A percentile compares a stretch with the other conserved stretches of the same genome.
Evolutionary conservation across 176 grass and related monocot species (phyloP).

Genomic region (Carex pumila): DNA sequence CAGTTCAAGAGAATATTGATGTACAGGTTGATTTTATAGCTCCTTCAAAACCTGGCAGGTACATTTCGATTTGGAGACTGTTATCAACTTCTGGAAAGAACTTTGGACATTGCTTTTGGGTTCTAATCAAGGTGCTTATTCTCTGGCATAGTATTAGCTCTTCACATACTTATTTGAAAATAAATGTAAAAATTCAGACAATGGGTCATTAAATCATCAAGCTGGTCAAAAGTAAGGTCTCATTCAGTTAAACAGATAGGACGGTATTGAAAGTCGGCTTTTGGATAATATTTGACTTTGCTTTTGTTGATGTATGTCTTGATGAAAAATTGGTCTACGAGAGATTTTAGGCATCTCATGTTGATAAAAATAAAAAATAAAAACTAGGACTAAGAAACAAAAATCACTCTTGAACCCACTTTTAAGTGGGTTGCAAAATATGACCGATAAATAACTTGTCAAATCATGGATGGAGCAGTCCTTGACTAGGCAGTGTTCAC

Average conservation of each 20-base stretch:
- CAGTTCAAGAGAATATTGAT: conserved; percentile 33
- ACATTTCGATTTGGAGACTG: conserved; percentile 73
- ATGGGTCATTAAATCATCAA: not conserved
- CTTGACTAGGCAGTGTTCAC: not conserved
- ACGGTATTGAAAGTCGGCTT: not conserved
- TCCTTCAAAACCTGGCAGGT: conserved; percentile 53
- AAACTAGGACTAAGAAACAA: not conserved
- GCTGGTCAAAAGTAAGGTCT: not conserved
- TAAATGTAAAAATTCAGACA: not conserved
- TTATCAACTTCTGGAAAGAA: conserved; percentile 42
- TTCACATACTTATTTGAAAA: not conserved
- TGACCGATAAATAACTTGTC: not conserved
- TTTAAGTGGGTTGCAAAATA: not conserved
- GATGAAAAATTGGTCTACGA: not conserved
- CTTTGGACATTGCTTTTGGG: conserved; percentile 77
- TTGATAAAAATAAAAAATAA: not conserved
- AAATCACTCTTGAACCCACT: not conserved
- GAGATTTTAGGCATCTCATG: not conserved
- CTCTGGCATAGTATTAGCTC: not conserved
- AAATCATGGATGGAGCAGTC: not conserved
- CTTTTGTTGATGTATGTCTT: not conserved
- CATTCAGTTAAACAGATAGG: not conserved
- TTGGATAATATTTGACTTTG: not conserved
- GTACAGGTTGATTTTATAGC: conserved; percentile 57
- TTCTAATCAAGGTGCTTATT: conserved; percentile 56